Evolutionary conservation across 805 yeast species (phyloP).

Genomic region (Spathaspora girioi): DNA sequence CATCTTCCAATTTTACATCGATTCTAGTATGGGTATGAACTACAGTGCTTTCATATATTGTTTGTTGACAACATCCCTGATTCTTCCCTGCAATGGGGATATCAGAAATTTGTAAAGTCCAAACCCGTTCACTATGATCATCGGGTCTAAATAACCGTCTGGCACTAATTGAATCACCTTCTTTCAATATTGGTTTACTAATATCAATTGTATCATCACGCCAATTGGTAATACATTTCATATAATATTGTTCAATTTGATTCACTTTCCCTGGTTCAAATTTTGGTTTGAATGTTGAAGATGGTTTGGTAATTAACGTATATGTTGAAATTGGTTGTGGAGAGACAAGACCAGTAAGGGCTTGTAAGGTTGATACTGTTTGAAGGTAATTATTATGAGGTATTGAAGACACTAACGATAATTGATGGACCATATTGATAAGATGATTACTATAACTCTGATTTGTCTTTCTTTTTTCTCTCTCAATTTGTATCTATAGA

Average conservation of each 20-base stretch:
- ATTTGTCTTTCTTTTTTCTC: background rate
- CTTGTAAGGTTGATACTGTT: conserved; percentile 45
- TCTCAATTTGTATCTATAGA: background rate
- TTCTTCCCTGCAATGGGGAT: conserved; percentile 73
- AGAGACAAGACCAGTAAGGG: conserved; percentile 46
- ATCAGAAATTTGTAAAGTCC: conserved; percentile 67
- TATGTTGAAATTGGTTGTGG: conserved; percentile 47
- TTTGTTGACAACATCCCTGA: conserved; percentile 58
- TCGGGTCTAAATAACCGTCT: conserved; percentile 24
- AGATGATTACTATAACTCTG: background rate
- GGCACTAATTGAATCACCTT: conserved; percentile 12
- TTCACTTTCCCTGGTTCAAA: conserved; percentile 53
- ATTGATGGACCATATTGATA: conserved; percentile 49
- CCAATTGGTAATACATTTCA: conserved; percentile 51
- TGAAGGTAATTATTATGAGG: conserved; percentile 40
- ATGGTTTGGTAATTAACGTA: conserved; percentile 48
- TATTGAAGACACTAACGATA: conserved; percentile 44
- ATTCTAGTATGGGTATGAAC: conserved; percentile 45
- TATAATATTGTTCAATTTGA: conserved; percentile 53
- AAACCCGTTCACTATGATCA: conserved; percentile 25
- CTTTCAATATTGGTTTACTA: conserved; percentile 20
- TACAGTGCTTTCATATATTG: conserved; percentile 59
- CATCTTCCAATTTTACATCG: conserved; percentile 1
- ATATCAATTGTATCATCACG: conserved; percentile 27
- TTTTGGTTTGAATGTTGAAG: conserved; percentile 50